These are phyloP conservation scores for Neurospora sp. DNA, from an alignment of 495 filamentous ascomycete genomes.

Conservation along the genomic window DNA sequence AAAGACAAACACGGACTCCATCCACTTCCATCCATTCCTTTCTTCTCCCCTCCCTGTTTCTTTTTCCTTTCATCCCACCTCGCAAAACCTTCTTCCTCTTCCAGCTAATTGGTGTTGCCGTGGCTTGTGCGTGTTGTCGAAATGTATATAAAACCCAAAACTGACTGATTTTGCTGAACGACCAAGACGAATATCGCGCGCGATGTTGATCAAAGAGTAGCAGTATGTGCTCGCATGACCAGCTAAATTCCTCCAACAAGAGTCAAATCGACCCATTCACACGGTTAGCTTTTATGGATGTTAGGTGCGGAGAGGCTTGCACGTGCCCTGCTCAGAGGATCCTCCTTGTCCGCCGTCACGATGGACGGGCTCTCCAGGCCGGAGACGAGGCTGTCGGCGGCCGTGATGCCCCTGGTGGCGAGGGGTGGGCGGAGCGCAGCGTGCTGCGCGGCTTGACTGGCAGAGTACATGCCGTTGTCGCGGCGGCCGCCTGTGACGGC, in stretches of 20 bases:
- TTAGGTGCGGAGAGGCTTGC: conserved; percentile 35
- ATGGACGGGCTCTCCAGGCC: conserved; percentile 52
- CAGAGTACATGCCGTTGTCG: conserved; percentile 13
- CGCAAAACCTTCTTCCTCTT: background rate
- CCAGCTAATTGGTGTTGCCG: background rate
- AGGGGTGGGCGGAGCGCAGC: conserved; percentile 26
- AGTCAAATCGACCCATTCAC: conserved; percentile 17
- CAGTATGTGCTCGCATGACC: conserved; percentile 14
- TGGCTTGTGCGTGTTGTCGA: background rate
- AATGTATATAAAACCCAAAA: background rate
- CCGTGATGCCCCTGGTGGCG: conserved; percentile 48
- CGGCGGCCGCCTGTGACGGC: conserved; percentile 21
- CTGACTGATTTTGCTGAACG: background rate
- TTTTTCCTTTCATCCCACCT: background rate
- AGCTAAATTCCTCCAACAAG: conserved; percentile 38
- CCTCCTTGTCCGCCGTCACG: conserved; percentile 49
- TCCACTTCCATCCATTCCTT: background rate
- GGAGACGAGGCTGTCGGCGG: conserved; percentile 44
- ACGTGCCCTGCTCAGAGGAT: conserved; percentile 67
- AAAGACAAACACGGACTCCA: background rate
- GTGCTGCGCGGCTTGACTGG: conserved; percentile 18
- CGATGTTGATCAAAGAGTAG: background rate
- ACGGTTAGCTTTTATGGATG: conserved; percentile 17
- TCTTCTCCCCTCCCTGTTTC: background rate
- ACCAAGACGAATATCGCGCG: background rate